Evolutionary conservation across 305 asterid species (phyloP).

Genomic region (Fraxinus angustifolia): DNA sequence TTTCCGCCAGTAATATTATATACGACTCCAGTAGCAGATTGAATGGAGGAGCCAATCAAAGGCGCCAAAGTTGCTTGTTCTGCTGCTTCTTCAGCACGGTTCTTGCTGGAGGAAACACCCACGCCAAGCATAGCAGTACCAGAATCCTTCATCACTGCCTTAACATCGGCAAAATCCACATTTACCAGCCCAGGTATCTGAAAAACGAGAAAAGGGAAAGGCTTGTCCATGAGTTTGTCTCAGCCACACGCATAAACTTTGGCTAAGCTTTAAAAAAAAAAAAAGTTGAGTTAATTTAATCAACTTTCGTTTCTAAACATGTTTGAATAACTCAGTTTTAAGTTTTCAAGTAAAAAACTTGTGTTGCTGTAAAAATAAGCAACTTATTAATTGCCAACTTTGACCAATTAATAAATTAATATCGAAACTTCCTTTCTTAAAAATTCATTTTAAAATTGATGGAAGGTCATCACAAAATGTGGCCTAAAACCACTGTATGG

Average conservation of each 20-base stretch:
- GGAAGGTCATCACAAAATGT: not conserved
- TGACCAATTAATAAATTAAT: not conserved
- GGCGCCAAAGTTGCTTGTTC: slow-evolving; percentile 93
- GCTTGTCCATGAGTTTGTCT: not conserved
- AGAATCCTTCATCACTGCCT: slow-evolving; percentile 94
- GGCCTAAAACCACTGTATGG: not conserved
- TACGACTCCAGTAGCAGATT: slow-evolving; percentile 89
- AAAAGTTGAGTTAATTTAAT: not conserved
- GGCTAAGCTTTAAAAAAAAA: not conserved
- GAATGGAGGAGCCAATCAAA: slow-evolving; percentile 75
- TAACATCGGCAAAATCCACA: slow-evolving; percentile 95
- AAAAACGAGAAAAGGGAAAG: slow-evolving; percentile 23
- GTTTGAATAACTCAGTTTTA: not conserved
- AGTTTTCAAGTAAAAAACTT: not conserved
- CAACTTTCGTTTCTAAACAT: not conserved
- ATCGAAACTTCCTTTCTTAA: not conserved
- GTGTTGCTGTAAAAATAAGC: not conserved
- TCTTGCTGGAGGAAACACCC: slow-evolving; percentile 93
- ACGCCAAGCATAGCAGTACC: slow-evolving; percentile 99
- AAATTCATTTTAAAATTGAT: not conserved
- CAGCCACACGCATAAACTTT: not conserved
- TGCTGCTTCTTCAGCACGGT: slow-evolving; percentile 97
- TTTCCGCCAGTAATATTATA: slow-evolving; percentile 96
- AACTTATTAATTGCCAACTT: not conserved
- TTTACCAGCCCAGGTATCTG: slow-evolving; percentile 96